These are phyloP conservation scores for Fusarium papillatum DNA, from an alignment of 2,329 filamentous ascomycete genomes.

Conservation along the genomic window DNA sequence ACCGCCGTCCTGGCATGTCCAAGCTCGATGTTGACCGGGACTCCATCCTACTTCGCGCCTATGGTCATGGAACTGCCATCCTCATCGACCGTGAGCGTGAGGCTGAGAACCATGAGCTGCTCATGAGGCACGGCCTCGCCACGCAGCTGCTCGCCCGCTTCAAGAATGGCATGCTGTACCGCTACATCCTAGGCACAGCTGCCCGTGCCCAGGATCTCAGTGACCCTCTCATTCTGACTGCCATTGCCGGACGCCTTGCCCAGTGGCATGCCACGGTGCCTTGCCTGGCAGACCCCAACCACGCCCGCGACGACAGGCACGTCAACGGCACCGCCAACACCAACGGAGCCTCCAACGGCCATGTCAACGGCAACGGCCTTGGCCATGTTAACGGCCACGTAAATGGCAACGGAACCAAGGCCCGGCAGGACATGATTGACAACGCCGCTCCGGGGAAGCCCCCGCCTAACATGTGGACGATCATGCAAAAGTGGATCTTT, in stretches of 20 bases:
- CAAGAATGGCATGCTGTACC: slow-evolving; percentile 95
- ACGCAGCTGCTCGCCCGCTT: slow-evolving; percentile 92
- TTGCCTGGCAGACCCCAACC: slow-evolving; percentile 59
- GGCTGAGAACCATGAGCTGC: slow-evolving; percentile 84
- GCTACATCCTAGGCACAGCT: slow-evolving; percentile 85
- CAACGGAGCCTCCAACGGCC: slow-evolving; percentile 38
- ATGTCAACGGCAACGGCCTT: slow-evolving; percentile 53
- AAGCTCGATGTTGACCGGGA: slow-evolving; percentile 83
- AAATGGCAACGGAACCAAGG: slow-evolving; percentile 43
- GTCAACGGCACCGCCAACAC: slow-evolving; percentile 54
- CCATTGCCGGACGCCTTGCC: slow-evolving; percentile 86
- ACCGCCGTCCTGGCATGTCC: slow-evolving; percentile 75
- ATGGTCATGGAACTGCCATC: slow-evolving; percentile 93
- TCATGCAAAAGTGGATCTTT: slow-evolving; percentile 95
- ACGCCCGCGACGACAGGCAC: slow-evolving; percentile 33
- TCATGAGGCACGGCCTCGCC: slow-evolving; percentile 86
- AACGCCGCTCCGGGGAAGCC: slow-evolving; percentile 75
- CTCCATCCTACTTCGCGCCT: slow-evolving; percentile 90
- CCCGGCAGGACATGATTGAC: slow-evolving; percentile 58
- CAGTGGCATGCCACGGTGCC: slow-evolving; percentile 90
- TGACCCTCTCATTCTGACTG: slow-evolving; percentile 81
- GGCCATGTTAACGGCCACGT: slow-evolving; percentile 44
- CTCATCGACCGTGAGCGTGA: slow-evolving; percentile 95
- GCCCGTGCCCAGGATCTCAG: slow-evolving; percentile 87
- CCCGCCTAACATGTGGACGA: slow-evolving; percentile 92